Conservation (phyloP, 257 asterid genomes). For the Fraxinus anomala region DNA sequence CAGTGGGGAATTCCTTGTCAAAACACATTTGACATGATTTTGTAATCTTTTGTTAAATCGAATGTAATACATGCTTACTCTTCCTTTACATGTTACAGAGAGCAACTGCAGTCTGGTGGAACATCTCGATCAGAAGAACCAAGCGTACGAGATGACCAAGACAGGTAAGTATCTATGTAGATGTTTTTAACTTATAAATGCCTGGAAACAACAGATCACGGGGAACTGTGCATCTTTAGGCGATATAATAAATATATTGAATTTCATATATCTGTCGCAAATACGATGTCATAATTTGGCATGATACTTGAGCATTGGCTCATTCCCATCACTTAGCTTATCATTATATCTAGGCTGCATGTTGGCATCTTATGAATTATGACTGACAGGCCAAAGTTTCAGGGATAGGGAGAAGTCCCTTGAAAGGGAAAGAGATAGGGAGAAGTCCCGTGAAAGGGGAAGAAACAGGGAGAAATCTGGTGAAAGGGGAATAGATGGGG, state of each 20-base stretch:
- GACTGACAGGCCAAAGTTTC: conserved; percentile 25
- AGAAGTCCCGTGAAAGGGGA: conserved; percentile 84
- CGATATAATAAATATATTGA: background rate
- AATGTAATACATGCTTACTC: background rate
- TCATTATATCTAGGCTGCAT: background rate
- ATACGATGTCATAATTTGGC: background rate
- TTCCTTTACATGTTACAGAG: conserved; percentile 46
- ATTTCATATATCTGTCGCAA: background rate
- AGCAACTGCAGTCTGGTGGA: conserved; percentile 76
- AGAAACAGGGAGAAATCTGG: conserved; percentile 87
- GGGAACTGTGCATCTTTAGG: conserved; percentile 5
- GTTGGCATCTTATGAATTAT: background rate
- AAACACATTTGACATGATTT: background rate
- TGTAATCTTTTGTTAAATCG: background rate
- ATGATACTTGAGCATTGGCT: background rate
- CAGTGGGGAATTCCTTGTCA: background rate
- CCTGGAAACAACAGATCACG: background rate
- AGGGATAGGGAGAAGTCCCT: conserved; percentile 30
- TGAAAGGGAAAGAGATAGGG: conserved; percentile 36
- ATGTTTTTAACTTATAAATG: background rate
- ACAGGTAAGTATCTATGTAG: conserved; percentile 44
- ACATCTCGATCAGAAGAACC: conserved; percentile 90
- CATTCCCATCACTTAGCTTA: background rate
- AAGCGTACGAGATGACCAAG: conserved; percentile 68
- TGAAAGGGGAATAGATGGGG: conserved; percentile 79